Conservation (phyloP, 257 asterid species). For the Petrea volubilis region DNA sequence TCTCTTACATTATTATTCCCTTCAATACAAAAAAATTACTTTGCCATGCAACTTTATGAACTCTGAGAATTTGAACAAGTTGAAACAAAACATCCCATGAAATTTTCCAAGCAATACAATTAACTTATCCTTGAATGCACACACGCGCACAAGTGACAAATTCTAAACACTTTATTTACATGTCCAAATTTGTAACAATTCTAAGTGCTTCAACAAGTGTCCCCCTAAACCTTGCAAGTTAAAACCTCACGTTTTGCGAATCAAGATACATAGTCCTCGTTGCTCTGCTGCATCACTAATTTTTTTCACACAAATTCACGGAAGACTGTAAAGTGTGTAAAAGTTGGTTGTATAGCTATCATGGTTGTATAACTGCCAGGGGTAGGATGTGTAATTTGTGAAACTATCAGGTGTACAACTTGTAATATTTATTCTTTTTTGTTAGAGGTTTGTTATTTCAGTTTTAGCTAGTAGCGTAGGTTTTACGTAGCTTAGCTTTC, state of each 20-base stretch:
- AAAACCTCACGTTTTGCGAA: conserved; percentile 56
- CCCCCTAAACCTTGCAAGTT: conserved; percentile 43
- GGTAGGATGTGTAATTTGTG: too few species aligned
- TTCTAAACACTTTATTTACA: neutral
- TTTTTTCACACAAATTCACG: too few species aligned
- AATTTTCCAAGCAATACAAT: neutral
- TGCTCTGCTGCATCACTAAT: too few species aligned
- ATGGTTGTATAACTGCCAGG: too few species aligned
- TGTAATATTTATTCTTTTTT: too few species aligned
- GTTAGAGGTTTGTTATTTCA: too few species aligned
- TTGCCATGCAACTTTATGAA: neutral
- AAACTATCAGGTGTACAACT: too few species aligned
- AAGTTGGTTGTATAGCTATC: too few species aligned
- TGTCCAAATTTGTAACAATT: conserved; percentile 37
- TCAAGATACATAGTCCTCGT: conserved; percentile 65
- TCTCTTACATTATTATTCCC: neutral
- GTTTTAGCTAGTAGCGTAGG: too few species aligned
- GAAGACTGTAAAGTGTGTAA: too few species aligned
- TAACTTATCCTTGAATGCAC: conserved; percentile 1
- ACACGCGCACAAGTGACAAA: neutral
- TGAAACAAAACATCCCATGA: neutral
- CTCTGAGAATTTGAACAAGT: neutral
- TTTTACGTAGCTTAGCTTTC: too few species aligned
- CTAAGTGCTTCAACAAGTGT: conserved; percentile 54
- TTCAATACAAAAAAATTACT: neutral